Conservation (phyloP, 331 rosid species). For the Saraca asoca region DNA sequence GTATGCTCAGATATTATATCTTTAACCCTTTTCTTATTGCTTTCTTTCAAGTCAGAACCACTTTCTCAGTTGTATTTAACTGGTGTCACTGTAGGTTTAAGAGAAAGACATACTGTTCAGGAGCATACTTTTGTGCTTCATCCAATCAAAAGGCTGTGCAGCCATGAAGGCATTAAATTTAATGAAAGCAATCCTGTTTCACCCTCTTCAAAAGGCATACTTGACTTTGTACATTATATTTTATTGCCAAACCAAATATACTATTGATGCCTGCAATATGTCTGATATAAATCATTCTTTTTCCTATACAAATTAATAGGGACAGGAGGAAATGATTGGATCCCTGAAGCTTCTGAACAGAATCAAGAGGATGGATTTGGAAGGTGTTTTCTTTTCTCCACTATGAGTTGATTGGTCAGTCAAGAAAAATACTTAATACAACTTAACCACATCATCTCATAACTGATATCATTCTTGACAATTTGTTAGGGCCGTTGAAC, state of each 20-base stretch:
- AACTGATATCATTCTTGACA: slow-evolving; percentile 30
- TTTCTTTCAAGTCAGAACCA: slow-evolving; percentile 19
- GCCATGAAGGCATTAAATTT: slow-evolving; percentile 46
- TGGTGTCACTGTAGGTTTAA: slow-evolving; percentile 49
- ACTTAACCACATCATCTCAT: slow-evolving; percentile 9
- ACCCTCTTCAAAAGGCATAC: slow-evolving; percentile 47
- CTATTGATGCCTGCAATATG: slow-evolving; percentile 9
- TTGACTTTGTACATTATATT: slow-evolving; percentile 31
- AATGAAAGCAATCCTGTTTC: slow-evolving; percentile 42
- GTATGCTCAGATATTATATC: slow-evolving; percentile 24
- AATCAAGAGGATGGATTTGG: slow-evolving; percentile 65
- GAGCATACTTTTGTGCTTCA: slow-evolving; percentile 42
- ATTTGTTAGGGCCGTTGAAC: slow-evolving; percentile 70
- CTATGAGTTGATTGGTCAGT: slow-evolving; percentile 17
- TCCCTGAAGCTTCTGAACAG: slow-evolving; percentile 54
- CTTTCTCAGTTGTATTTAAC: slow-evolving; percentile 27
- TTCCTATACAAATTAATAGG: slow-evolving; percentile 46
- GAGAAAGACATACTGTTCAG: slow-evolving; percentile 44
- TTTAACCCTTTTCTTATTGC: not conserved
- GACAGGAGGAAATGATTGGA: slow-evolving; percentile 55
- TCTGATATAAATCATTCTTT: slow-evolving; percentile 7
- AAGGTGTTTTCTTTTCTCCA: slow-evolving; percentile 53
- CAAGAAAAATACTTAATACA: slow-evolving; percentile 14
- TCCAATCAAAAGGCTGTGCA: slow-evolving; percentile 53
- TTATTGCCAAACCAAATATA: slow-evolving; percentile 27